Evolutionary conservation across 2,329 filamentous ascomycete genomes (phyloP), one percentile per base, ranked within the genome.

Genomic region (Monilinia aucupariae): DNA sequence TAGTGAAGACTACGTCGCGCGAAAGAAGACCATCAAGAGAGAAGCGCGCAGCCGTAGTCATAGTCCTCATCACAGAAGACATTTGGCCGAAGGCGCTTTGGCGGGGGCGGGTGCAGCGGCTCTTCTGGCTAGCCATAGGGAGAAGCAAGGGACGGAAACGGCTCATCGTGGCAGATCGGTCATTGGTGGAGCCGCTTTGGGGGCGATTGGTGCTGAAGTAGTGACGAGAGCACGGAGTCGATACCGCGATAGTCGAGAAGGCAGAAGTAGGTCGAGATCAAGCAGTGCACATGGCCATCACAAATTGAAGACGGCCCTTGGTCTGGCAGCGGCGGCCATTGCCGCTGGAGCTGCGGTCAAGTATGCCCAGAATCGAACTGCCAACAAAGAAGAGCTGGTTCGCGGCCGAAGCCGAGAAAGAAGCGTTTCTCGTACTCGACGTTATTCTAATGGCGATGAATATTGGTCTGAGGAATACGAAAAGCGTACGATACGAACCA

Each of bases 341-440:
- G 85, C 85, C 9, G 82, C 85, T 25, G 84, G 85, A 4, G 85
- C 85, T n/a, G 85, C 85, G 6, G 80, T 84, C 66, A 86, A 87
- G 71, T 86, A 86, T 70, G 82, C 83, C 71, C 81, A 86, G 66
- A 80, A 81, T 68, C 82, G 79, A 73, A 85, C 84, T 70, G 74
- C 81, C 51, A 82, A 86, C 51, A 84, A 81, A 70, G 85, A 86
- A 66, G 84, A 87, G 68, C 73, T 78, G 17, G 76, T 70, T 32
- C 81, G 85, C 56, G 85, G 85, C 12, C 70, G 73, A 30, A 81
- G 80, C 68, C 79, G 81, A 39, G 79, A 76, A 49, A 78, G 82
- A 47, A 79, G 60, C 77, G 78, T 70, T n/a, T 72, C 72, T 50
- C 59, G 37, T 45, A 52, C 70, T 75, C 76, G 65, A 72, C 75